These are phyloP conservation scores for Haberlea rhodopensis DNA, from an alignment of 257 asterid species.

Conservation along the genomic window DNA sequence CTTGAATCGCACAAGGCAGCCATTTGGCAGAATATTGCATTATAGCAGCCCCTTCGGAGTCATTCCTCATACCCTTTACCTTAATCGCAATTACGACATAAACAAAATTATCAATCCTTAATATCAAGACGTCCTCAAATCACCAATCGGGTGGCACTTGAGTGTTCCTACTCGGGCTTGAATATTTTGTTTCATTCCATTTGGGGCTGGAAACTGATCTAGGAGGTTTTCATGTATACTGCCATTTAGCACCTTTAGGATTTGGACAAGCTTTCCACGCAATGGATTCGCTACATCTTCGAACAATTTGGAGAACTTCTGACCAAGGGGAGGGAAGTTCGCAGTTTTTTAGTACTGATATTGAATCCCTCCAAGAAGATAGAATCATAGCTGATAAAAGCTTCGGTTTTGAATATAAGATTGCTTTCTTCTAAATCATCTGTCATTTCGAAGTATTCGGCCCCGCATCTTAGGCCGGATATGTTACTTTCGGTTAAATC, in stretches of 20 bases:
- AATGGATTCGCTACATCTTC: constrained; percentile 88
- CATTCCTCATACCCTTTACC: constrained; percentile 88
- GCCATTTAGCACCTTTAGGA: constrained; percentile 93
- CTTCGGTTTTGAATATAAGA: constrained; percentile 90
- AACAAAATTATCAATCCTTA: constrained; percentile 85
- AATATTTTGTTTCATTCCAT: constrained; percentile 71
- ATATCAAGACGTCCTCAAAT: constrained; percentile 84
- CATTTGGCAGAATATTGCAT: constrained; percentile 75
- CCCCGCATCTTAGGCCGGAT: constrained; percentile 92
- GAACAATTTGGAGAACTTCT: constrained; percentile 79
- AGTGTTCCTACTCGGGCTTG: constrained; percentile 62
- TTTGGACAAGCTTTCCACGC: constrained; percentile 98
- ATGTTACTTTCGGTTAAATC: constrained; percentile 75
- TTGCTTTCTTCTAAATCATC: constrained; percentile 97
- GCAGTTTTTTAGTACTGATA: constrained; percentile 65
- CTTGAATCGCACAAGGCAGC: constrained; percentile 68
- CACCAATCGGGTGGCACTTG: constrained; percentile 94
- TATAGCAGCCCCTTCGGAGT: constrained; percentile 69
- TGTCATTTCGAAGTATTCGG: constrained; percentile 92
- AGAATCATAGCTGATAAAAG: constrained; percentile 85
- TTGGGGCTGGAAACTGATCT: constrained; percentile 66
- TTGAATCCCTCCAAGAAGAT: constrained; percentile 97
- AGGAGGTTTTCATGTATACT: constrained; percentile 58
- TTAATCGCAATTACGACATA: constrained; percentile 79
- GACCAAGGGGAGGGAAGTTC: constrained; percentile 94